phyloP scores from a whole-genome alignment of 371 early-diverging fungal genomes.

The Entomophthora muscae region DNA sequence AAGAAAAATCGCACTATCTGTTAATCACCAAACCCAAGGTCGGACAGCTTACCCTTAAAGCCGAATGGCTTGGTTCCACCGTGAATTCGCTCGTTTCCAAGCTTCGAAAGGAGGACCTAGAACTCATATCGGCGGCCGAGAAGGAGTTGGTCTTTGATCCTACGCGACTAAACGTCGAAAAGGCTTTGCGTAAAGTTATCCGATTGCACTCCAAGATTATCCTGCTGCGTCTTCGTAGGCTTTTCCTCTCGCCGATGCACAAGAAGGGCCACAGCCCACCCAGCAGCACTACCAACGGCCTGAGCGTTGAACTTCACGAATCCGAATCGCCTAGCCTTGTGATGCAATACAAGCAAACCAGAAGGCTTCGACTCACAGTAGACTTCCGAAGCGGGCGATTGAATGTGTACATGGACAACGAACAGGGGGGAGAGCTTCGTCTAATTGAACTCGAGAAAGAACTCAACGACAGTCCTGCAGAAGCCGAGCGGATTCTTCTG shows the following conservation, averaged over 20 bases:
- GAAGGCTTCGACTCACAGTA: neutral
- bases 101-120: neutral
- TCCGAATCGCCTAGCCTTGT: neutral
- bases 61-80: neutral
- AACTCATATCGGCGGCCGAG: neutral
- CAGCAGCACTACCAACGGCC: neutral
- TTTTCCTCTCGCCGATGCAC: neutral
- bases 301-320: neutral
- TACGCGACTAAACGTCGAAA: neutral
- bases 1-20: neutral
- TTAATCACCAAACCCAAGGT: neutral
- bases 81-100: neutral
- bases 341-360: neutral
- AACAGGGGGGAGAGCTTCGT: neutral
- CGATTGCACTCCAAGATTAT: constrained; percentile 1
- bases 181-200: neutral
- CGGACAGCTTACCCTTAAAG: neutral
- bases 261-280: neutral
- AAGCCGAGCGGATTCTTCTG: neutral
- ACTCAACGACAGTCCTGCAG: neutral
- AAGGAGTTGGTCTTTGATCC: neutral
- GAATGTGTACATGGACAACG: neutral
- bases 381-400: neutral
- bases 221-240: neutral
- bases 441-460: neutral